These are phyloP conservation scores for Aureobasidium melanogenum DNA, from an alignment of 2,329 filamentous ascomycete genomes.

Conservation along the genomic window DNA sequence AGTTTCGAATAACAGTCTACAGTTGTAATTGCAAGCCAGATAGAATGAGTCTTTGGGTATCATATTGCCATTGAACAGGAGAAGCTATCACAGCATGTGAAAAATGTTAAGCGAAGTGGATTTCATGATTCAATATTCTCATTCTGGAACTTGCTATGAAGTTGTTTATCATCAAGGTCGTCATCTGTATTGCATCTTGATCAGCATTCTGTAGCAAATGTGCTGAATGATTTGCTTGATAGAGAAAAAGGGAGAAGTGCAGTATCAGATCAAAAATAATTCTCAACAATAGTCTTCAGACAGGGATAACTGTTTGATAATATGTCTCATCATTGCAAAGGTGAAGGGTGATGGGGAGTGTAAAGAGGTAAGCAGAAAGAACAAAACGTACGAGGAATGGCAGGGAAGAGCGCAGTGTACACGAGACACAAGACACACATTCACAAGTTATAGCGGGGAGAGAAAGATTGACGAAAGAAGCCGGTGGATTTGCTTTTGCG, in stretches of 20 bases:
- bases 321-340: slow-evolving; percentile 60
- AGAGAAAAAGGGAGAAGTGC: not conserved
- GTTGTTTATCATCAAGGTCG: not conserved
- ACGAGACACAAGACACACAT: slow-evolving; percentile 7
- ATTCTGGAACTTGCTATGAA: not conserved
- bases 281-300: slow-evolving; percentile 92
- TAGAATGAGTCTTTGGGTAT: no score
- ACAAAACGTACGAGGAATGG: slow-evolving; percentile 71
- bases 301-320: slow-evolving; percentile 94
- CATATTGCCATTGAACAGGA: no score
- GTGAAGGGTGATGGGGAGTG: not conserved
- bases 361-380: not conserved
- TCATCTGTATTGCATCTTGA: not conserved
- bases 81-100: not conserved
- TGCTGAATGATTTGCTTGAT: not conserved
- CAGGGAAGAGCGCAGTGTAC: slow-evolving; percentile 26
- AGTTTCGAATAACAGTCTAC: no score
- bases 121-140: not conserved
- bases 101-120: not conserved
- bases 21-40: no score
- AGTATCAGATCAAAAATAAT: slow-evolving; percentile 69
- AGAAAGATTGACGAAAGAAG: slow-evolving; percentile 10
- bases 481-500: slow-evolving; percentile 9
- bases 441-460: not conserved
- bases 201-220: not conserved